These are phyloP conservation scores for Tylopilus rubrobrunneus DNA, from an alignment of 768 basidiomycete genomes.

Conservation along the genomic window DNA sequence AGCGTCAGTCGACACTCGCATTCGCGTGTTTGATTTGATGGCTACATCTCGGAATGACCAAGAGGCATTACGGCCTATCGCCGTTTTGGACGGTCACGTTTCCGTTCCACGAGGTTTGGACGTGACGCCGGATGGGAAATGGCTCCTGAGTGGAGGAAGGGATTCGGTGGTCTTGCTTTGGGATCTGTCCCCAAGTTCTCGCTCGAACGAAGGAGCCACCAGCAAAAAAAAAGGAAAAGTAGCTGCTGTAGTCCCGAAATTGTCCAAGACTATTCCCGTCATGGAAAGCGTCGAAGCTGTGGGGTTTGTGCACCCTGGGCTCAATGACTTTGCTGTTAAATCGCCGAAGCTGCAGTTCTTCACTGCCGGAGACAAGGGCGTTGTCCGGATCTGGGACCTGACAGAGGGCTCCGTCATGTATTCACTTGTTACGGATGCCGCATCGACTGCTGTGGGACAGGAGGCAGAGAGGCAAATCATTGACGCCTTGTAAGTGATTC, in stretches of 20 bases:
- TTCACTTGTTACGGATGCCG: conserved; percentile 48
- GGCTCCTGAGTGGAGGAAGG: conserved; percentile 87
- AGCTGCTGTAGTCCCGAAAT: conserved; percentile 46
- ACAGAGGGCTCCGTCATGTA: conserved; percentile 58
- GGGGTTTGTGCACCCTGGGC: conserved; percentile 58
- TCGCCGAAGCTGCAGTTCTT: conserved; percentile 59
- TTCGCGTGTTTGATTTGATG: conserved; percentile 88
- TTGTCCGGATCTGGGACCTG: conserved; percentile 82
- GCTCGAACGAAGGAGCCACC: conserved; percentile 5
- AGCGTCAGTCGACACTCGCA: conserved; percentile 86
- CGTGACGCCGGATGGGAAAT: conserved; percentile 79
- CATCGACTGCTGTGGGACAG: conserved; percentile 38
- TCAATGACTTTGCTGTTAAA: conserved; percentile 35
- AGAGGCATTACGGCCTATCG: conserved; percentile 59
- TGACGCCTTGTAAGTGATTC: conserved; percentile 69
- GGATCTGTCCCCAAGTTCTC: conserved; percentile 52
- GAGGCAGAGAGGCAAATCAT: conserved; percentile 85
- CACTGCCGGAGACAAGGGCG: conserved; percentile 89
- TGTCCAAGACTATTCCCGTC: conserved; percentile 77
- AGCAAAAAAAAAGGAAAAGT: conserved; percentile 41
- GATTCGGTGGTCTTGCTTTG: conserved; percentile 93
- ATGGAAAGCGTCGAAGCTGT: conserved; percentile 87
- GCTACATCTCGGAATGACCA: conserved; percentile 55
- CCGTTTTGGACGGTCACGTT: conserved; percentile 91
- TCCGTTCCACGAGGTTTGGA: conserved; percentile 91